Evolutionary conservation across 768 basidiomycete genomes (phyloP).

Genomic region (Mycena rebaudengoi): DNA sequence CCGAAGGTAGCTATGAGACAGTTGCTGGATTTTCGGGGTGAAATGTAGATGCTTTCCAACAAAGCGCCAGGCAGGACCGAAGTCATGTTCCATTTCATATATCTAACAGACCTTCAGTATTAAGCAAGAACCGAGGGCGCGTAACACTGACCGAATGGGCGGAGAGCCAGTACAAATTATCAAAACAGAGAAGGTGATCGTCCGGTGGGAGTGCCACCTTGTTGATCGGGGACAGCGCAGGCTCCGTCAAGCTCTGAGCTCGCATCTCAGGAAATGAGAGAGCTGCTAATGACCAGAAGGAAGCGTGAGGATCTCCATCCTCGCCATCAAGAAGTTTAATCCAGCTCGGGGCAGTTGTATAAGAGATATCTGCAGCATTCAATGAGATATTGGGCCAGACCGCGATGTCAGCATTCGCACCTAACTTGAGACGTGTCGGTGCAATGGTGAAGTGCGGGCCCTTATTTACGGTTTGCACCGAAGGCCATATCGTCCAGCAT

Average conservation of each 20-base stretch:
- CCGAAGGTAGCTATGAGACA: too few relatives aligned
- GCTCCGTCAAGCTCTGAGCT: not conserved
- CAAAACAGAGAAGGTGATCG: conserved; percentile 29
- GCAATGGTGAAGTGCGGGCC: not conserved
- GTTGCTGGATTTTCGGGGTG: too few relatives aligned
- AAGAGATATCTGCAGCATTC: conserved; percentile 29
- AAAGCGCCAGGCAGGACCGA: too few relatives aligned
- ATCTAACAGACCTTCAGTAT: too few relatives aligned
- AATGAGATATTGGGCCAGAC: conserved; percentile 36
- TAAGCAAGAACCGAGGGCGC: too few relatives aligned
- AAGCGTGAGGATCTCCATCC: conserved; percentile 17
- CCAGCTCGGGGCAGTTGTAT: conserved; percentile 27
- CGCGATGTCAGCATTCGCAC: conserved; percentile 19
- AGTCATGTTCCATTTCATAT: too few relatives aligned
- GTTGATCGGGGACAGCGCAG: conserved; percentile 10
- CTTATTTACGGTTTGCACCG: not conserved
- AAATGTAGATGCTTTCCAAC: too few relatives aligned
- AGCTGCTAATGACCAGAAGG: conserved; percentile 28
- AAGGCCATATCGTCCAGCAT: too few relatives aligned
- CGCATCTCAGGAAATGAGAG: conserved; percentile 27
- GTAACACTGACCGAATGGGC: not conserved
- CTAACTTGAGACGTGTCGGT: not conserved
- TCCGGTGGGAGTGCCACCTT: conserved; percentile 25
- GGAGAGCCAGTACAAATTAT: conserved; percentile 30
- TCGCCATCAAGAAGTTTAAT: conserved; percentile 21